These are phyloP conservation scores for Straminergon stramineum DNA, from an alignment of 225 moss, liverwort and hornwort species.

Conservation along the genomic window DNA sequence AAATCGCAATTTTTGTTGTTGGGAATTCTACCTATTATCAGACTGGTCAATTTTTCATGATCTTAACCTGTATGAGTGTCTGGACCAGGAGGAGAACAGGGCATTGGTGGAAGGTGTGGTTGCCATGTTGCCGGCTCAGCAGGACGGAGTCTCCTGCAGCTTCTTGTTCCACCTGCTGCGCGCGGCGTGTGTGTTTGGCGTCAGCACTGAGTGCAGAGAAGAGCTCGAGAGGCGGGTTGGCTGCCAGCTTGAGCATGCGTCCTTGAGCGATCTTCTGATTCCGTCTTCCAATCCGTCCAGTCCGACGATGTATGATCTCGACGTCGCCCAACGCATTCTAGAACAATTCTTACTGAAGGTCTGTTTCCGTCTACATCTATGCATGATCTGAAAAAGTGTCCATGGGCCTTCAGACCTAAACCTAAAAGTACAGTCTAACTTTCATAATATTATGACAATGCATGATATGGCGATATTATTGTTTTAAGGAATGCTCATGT, in stretches of 20 bases:
- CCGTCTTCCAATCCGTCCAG: conserved; percentile 40
- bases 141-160: conserved; percentile 67
- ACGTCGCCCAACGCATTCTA: conserved; percentile 76
- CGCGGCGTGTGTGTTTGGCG: conserved; percentile 58
- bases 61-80: background rate
- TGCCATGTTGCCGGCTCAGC: conserved; percentile 59
- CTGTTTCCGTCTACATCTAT: background rate
- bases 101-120: conserved; percentile 62
- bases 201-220: conserved; percentile 23
- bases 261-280: conserved; percentile 75
- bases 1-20: background rate
- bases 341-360: conserved; percentile 81
- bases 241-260: conserved; percentile 77
- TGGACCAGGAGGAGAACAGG: conserved; percentile 20
- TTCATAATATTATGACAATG: background rate
- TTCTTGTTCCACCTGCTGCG: conserved; percentile 77
- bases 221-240: conserved; percentile 79
- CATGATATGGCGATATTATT: background rate
- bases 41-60: background rate
- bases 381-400: background rate
- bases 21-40: background rate
- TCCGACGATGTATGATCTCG: conserved; percentile 67
- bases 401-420: background rate
- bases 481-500: background rate
- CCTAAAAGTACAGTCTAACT: background rate